phyloP scores from a whole-genome alignment of 108 stramenopile species.

The Skeletonema potamos region DNA sequence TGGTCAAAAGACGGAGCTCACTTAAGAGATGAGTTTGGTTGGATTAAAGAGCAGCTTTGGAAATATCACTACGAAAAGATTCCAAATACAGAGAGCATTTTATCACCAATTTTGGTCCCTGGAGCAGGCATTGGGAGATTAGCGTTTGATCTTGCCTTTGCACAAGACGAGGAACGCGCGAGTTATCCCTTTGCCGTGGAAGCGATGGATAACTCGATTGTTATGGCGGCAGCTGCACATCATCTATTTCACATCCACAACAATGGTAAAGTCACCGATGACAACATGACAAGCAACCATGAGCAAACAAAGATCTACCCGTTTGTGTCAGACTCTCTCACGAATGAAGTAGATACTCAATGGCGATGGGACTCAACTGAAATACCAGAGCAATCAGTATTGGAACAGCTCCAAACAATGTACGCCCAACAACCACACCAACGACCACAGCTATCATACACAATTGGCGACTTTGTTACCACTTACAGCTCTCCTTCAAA shows the following conservation, averaged over 20 bases:
- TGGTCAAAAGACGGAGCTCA: constrained; percentile 58
- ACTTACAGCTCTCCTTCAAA: constrained; percentile 37
- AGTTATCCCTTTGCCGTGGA: constrained; percentile 61
- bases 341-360: constrained; percentile 76
- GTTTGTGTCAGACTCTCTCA: constrained; percentile 58
- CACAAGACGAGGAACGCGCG: background rate
- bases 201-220: constrained; percentile 75
- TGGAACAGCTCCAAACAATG: background rate
- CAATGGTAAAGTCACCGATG: background rate
- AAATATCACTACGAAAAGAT: constrained; percentile 15
- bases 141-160: constrained; percentile 65
- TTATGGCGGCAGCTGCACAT: constrained; percentile 73
- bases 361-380: constrained; percentile 52
- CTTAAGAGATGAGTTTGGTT: constrained; percentile 56
- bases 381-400: constrained; percentile 49
- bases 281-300: background rate
- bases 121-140: constrained; percentile 83
- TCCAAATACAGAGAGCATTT: background rate
- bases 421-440: constrained; percentile 12
- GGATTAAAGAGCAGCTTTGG: constrained; percentile 60
- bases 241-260: constrained; percentile 38
- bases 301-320: constrained; percentile 50
- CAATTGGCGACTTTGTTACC: constrained; percentile 71
- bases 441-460: constrained; percentile 64
- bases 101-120: constrained; percentile 65